Evolutionary conservation across 345 rosid genomes (phyloP).

Genomic region (Geranium brycei): DNA sequence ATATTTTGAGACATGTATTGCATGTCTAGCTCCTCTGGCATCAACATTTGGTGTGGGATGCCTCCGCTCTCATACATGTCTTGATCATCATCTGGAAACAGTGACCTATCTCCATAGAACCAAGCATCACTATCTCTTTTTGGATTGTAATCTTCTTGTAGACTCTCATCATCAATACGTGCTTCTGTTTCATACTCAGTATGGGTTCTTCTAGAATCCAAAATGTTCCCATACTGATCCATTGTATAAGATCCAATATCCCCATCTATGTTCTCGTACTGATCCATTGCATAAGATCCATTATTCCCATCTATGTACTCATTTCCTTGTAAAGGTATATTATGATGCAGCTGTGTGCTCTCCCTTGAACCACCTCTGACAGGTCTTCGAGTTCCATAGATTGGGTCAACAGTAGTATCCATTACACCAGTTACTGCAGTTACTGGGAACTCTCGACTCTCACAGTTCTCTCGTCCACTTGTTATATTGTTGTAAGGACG

Average conservation of each 20-base stretch:
- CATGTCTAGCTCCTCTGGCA: conserved; percentile 8
- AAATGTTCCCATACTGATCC: conserved; percentile 8
- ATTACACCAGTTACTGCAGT: conserved; percentile 10
- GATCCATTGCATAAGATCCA: neutral
- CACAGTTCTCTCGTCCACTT: conserved; percentile 4
- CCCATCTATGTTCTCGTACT: neutral
- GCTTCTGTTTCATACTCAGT: conserved; percentile 6
- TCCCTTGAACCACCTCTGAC: conserved; percentile 1
- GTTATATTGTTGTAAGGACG: conserved; percentile 1
- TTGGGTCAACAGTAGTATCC: conserved; percentile 11
- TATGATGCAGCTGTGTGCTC: neutral
- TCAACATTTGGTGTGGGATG: conserved; percentile 5
- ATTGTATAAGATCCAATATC: conserved; percentile 3
- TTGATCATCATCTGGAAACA: neutral
- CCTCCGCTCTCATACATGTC: conserved; percentile 9
- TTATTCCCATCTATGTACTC: neutral
- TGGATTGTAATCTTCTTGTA: conserved; percentile 6
- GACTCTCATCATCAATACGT: conserved; percentile 7
- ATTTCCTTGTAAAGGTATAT: neutral
- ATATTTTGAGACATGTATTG: conserved; percentile 2
- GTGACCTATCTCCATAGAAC: conserved; percentile 2
- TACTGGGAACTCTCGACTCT: neutral
- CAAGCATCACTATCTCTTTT: conserved; percentile 7
- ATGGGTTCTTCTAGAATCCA: conserved; percentile 7
- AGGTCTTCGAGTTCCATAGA: conserved; percentile 1